Conservation (phyloP, 495 filamentous ascomycete species). For the Chaetomium tenue region DNA sequence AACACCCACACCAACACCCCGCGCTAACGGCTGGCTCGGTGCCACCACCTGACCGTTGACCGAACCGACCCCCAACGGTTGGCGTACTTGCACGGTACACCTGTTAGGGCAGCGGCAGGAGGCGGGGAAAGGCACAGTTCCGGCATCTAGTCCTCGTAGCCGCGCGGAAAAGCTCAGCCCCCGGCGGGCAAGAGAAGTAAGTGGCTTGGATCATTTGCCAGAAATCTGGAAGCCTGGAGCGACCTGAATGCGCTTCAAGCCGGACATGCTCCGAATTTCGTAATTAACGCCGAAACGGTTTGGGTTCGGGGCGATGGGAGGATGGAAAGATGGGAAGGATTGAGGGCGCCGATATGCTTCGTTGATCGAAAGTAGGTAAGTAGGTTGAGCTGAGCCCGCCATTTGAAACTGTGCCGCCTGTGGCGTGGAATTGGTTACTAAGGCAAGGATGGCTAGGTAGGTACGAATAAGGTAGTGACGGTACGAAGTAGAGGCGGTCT, state of each 20-base stretch:
- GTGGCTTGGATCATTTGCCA: conserved; percentile 7
- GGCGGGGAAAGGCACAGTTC: background rate
- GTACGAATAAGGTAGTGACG: too few relatives aligned
- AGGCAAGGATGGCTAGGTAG: too few relatives aligned
- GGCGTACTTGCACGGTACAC: background rate
- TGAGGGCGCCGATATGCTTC: background rate
- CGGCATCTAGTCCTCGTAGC: background rate
- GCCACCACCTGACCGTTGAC: conserved; percentile 9
- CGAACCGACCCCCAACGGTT: background rate
- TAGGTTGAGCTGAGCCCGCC: background rate
- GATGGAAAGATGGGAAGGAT: too few relatives aligned
- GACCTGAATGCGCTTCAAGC: background rate
- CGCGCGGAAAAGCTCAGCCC: conserved; percentile 1
- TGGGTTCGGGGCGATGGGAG: background rate
- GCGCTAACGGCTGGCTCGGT: background rate
- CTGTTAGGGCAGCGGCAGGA: background rate
- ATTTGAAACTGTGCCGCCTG: background rate
- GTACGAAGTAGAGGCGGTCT: too few relatives aligned
- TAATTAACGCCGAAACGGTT: background rate
- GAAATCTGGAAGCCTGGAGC: conserved; percentile 2
- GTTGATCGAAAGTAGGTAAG: background rate
- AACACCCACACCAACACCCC: background rate
- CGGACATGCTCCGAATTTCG: background rate
- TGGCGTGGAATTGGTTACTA: background rate
- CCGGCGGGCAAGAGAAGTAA: background rate